Percentiles rank a stretch among this genome's conserved stretches.
Conservation (phyloP, 2,329 filamentous ascomycete genomes). For the Cadophora luteo-olivacea region DNA sequence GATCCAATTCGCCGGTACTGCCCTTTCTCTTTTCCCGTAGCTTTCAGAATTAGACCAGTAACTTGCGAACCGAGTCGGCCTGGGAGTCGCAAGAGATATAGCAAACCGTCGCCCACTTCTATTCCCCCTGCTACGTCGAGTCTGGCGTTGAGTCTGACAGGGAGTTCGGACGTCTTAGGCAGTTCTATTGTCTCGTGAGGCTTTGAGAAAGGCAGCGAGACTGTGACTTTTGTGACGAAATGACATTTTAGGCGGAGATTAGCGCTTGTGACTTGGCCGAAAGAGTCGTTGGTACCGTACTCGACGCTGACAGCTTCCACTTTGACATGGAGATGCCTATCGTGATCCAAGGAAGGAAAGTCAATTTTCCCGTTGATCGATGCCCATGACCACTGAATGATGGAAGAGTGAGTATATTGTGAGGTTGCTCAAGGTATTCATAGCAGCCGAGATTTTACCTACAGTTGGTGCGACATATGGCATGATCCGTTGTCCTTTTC, state of each 20-base stretch:
- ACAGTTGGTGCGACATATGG: slow-evolving; percentile 24
- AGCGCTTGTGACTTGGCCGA: slow-evolving; percentile 7
- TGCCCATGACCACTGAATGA: slow-evolving; percentile 29
- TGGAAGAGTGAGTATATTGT: not conserved
- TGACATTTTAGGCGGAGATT: not conserved
- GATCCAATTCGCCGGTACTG: not conserved
- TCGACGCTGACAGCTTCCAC: not conserved
- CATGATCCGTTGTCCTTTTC: not conserved
- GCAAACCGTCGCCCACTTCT: slow-evolving; percentile 2
- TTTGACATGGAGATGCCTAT: not conserved
- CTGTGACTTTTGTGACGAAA: not conserved
- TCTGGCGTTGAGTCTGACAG: not conserved
- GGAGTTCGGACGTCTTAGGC: not conserved
- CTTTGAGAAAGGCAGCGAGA: not conserved
- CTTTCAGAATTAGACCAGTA: not conserved
- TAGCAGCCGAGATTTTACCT: not conserved
- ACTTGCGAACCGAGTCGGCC: not conserved
- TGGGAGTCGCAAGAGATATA: not conserved
- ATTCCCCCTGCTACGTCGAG: not conserved
- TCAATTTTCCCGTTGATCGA: slow-evolving; percentile 18
- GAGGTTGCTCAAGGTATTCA: not conserved
- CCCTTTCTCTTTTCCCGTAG: not conserved
- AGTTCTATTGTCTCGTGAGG: not conserved
- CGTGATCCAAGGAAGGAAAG: not conserved
- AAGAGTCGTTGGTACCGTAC: not conserved